Percentiles rank a stretch among this genome's conserved stretches.
These are phyloP conservation scores for Sphagnum fallax DNA, from an alignment of 228 moss, liverwort and hornwort genomes.

Conservation along the genomic window DNA sequence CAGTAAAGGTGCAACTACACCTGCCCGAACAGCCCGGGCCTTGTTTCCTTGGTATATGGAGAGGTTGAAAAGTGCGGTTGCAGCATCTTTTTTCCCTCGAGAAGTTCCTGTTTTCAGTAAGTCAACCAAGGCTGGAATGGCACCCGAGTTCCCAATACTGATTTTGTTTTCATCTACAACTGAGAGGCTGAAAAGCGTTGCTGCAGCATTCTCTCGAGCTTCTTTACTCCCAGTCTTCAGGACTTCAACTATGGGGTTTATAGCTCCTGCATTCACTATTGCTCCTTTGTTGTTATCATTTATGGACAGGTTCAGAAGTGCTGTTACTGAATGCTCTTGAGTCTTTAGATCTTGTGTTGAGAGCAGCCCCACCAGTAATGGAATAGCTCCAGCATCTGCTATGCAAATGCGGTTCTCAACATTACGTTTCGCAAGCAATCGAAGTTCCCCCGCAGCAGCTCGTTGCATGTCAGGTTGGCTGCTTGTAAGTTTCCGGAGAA, in stretches of 20 bases:
- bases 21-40: slow-evolving; percentile 46
- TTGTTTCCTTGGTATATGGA: slow-evolving; percentile 44
- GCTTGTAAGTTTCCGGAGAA: slow-evolving; percentile 61
- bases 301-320: slow-evolving; percentile 79
- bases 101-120: slow-evolving; percentile 37
- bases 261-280: slow-evolving; percentile 50
- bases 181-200: slow-evolving; percentile 50
- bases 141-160: slow-evolving; percentile 40
- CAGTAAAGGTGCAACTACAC: slow-evolving; percentile 34
- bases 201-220: slow-evolving; percentile 56
- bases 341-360: slow-evolving; percentile 45
- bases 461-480: slow-evolving; percentile 53
- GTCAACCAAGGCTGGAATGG: slow-evolving; percentile 41
- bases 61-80: slow-evolving; percentile 46
- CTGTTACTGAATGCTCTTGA: slow-evolving; percentile 81
- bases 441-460: slow-evolving; percentile 48
- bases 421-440: slow-evolving; percentile 44
- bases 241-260: slow-evolving; percentile 35
- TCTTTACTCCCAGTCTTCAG: slow-evolving; percentile 37
- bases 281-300: slow-evolving; percentile 61
- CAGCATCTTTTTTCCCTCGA: slow-evolving; percentile 48
- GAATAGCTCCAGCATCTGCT: slow-evolving; percentile 63
- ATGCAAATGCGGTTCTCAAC: slow-evolving; percentile 55
- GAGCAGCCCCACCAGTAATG: slow-evolving; percentile 48
- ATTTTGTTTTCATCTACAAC: slow-evolving; percentile 30